These are phyloP conservation scores for Lentinula guzmanii DNA, from an alignment of 768 basidiomycete genomes.

Conservation along the genomic window DNA sequence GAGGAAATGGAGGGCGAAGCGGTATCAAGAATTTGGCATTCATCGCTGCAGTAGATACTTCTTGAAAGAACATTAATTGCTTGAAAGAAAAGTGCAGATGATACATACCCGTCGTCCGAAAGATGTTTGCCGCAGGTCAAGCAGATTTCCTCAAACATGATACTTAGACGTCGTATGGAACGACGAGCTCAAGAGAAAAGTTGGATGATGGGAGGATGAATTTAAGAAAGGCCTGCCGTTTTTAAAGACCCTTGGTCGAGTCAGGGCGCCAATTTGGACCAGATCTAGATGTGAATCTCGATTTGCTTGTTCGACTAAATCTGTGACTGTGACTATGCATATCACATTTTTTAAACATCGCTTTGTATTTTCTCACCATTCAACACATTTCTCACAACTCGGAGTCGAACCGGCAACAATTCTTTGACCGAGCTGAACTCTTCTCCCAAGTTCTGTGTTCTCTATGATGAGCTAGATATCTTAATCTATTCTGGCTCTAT, in stretches of 20 bases:
- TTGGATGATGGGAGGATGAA: conserved; percentile 3
- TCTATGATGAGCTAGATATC: too few species aligned
- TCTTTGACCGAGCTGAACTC: neutral
- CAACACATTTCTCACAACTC: neutral
- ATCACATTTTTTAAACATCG: neutral
- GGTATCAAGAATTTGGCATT: conserved; percentile 56
- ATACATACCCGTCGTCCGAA: conserved; percentile 52
- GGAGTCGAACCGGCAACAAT: neutral
- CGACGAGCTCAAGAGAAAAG: conserved; percentile 4
- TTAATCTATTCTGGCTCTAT: too few species aligned
- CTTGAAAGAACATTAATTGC: conserved; percentile 26
- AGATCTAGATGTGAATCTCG: neutral
- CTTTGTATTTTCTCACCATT: neutral
- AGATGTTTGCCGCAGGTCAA: conserved; percentile 66
- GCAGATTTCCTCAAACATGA: conserved; percentile 79
- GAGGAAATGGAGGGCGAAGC: conserved; percentile 65
- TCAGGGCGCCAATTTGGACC: neutral
- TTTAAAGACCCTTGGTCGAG: neutral
- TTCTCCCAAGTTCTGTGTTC: too few species aligned
- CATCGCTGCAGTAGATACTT: conserved; percentile 65
- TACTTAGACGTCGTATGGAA: neutral
- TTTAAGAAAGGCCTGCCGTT: neutral
- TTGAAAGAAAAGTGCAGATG: conserved; percentile 12
- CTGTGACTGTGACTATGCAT: neutral
- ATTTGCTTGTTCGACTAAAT: neutral